Evolutionary conservation across 2,329 filamentous ascomycete species (phyloP).

Genomic region (Aureobasidium sp.): DNA sequence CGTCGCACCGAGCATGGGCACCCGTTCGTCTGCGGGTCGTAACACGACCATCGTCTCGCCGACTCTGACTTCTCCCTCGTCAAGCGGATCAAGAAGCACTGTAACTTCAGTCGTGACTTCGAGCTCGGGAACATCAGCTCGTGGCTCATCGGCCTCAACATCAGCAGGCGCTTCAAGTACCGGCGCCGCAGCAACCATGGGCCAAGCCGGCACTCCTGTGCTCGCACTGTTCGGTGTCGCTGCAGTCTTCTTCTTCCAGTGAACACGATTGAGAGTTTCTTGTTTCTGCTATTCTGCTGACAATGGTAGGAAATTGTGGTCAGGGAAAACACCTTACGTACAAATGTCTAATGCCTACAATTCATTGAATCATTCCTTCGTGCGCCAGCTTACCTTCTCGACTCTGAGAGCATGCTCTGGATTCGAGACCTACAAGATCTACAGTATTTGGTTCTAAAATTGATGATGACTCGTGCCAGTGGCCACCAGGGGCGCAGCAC

Average conservation of each 20-base stretch:
- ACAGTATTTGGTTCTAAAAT: not conserved
- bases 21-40: conserved; percentile 23
- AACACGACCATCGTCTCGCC: conserved; percentile 27
- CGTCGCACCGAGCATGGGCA: conserved; percentile 19
- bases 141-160: conserved; percentile 19
- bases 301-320: not conserved
- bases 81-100: conserved; percentile 19
- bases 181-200: conserved; percentile 18
- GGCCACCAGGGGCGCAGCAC: not conserved
- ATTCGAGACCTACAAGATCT: not conserved
- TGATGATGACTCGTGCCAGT: not conserved
- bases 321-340: not conserved
- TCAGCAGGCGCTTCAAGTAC: not conserved
- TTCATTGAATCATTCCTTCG: not conserved
- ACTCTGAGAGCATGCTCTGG: not conserved
- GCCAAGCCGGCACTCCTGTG: conserved; percentile 31
- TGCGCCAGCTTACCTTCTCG: not conserved
- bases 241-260: conserved; percentile 32
- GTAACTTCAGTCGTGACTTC: conserved; percentile 20
- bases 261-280: not conserved
- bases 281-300: not conserved
- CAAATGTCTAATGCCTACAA: conserved; percentile 9
- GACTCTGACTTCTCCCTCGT: conserved; percentile 19
- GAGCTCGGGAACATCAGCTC: conserved; percentile 4
- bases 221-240: conserved; percentile 36